Evolutionary conservation across 1,284 basidiomycete species (phyloP).

Genomic region (Tilletiaria anomala): DNA sequence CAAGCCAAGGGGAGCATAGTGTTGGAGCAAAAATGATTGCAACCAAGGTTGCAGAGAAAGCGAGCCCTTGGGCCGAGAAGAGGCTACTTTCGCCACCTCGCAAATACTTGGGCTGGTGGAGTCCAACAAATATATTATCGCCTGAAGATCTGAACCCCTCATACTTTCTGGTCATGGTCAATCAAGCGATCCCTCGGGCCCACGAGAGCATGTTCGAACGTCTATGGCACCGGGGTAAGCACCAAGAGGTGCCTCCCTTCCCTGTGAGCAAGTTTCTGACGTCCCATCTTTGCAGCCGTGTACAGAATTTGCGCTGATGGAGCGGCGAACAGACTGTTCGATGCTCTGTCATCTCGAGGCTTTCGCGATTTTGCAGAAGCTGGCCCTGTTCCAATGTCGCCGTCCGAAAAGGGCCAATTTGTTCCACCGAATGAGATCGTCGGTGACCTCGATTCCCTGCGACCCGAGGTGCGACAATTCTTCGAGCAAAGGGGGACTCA

Average conservation of each 20-base stretch:
- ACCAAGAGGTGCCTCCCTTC: background rate
- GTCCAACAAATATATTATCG: too few species aligned
- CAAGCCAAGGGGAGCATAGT: too few species aligned
- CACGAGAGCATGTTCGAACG: background rate
- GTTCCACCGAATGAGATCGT: constrained; percentile 65
- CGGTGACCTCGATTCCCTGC: constrained; percentile 80
- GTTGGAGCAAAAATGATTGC: too few species aligned
- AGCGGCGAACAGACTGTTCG: constrained; percentile 74
- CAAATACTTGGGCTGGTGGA: too few species aligned
- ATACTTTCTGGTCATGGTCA: background rate
- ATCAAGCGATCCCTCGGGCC: background rate
- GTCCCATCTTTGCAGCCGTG: constrained; percentile 11
- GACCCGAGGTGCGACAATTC: constrained; percentile 56
- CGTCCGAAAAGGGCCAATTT: background rate
- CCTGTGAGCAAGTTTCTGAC: background rate
- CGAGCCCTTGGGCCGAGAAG: too few species aligned
- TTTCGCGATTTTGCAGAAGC: constrained; percentile 6
- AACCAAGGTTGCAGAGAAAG: too few species aligned
- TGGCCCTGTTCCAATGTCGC: background rate
- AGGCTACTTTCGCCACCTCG: too few species aligned
- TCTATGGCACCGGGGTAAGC: background rate
- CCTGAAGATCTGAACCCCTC: background rate
- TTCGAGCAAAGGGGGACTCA: constrained; percentile 52
- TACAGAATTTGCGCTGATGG: constrained; percentile 67
- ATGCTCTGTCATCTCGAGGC: constrained; percentile 44